phyloP scores from a whole-genome alignment of 306 rosid genomes.

The Cicer pinnatifidum region DNA sequence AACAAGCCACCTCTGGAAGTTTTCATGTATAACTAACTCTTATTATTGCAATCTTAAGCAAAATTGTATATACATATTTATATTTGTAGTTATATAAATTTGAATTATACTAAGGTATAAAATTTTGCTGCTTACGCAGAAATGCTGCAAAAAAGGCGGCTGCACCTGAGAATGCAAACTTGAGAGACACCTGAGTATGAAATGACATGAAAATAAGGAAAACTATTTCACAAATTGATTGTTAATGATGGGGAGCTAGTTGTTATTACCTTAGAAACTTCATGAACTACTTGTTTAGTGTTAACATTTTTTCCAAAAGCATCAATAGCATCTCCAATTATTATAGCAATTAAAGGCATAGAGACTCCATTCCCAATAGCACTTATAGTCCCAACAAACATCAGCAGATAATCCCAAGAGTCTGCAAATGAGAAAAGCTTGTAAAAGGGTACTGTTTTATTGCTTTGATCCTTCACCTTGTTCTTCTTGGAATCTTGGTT shows the following conservation, averaged over 20 bases:
- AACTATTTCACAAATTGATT: conserved; percentile 26
- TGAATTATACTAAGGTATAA: conserved; percentile 32
- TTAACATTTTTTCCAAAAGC: conserved; percentile 60
- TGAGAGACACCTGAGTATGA: conserved; percentile 58
- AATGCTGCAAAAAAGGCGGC: conserved; percentile 60
- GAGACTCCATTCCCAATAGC: conserved; percentile 65
- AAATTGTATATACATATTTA: not conserved
- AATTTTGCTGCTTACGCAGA: conserved; percentile 61
- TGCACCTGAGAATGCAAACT: conserved; percentile 59
- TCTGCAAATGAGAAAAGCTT: conserved; percentile 89
- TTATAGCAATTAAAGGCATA: conserved; percentile 59
- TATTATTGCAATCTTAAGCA: conserved; percentile 22
- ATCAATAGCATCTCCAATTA: conserved; percentile 62
- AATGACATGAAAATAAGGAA: conserved; percentile 30
- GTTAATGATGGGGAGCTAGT: conserved; percentile 30
- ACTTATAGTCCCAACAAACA: conserved; percentile 65
- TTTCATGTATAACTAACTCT: conserved; percentile 3
- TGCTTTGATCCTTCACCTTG: conserved; percentile 46
- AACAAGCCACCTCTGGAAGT: conserved; percentile 70
- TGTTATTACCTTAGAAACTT: conserved; percentile 58
- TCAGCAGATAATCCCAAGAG: conserved; percentile 60
- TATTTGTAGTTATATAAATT: not conserved
- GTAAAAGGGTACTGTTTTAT: conserved; percentile 63
- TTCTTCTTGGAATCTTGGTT: conserved; percentile 42
- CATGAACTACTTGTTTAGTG: conserved; percentile 51